phyloP scores from a whole-genome alignment of 495 filamentous ascomycete genomes.

The Cairneyella variabilis region DNA sequence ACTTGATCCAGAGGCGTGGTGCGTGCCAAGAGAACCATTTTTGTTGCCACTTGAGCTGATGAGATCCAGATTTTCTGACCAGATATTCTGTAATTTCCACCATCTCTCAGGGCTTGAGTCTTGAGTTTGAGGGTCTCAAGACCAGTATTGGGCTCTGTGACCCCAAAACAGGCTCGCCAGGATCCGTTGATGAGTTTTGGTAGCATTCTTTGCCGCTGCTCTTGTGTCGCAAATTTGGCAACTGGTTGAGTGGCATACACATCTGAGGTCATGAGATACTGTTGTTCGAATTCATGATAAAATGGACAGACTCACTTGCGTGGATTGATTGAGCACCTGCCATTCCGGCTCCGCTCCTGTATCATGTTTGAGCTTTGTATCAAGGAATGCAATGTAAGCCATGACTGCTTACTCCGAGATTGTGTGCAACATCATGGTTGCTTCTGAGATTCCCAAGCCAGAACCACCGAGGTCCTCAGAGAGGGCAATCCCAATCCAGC shows the following conservation, averaged over 20 bases:
- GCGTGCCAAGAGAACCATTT: constrained; percentile 75
- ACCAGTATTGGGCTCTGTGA: constrained; percentile 67
- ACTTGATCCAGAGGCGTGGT: constrained; percentile 65
- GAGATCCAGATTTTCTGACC: constrained; percentile 87
- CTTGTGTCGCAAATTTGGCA: constrained; percentile 60
- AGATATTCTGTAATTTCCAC: constrained; percentile 53
- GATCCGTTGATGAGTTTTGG: constrained; percentile 65
- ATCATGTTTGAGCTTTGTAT: neutral
- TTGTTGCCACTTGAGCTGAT: constrained; percentile 69
- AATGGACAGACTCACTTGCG: constrained; percentile 41
- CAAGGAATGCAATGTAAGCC: neutral
- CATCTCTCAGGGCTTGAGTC: constrained; percentile 52
- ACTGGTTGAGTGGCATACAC: constrained; percentile 78
- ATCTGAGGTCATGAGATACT: constrained; percentile 21
- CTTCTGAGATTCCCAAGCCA: constrained; percentile 74
- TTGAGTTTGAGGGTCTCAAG: constrained; percentile 67
- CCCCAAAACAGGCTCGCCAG: constrained; percentile 69
- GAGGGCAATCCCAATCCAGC: constrained; percentile 80
- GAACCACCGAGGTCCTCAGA: constrained; percentile 69
- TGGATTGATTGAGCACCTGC: constrained; percentile 75
- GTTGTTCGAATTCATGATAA: neutral
- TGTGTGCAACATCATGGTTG: constrained; percentile 82
- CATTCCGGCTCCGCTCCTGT: constrained; percentile 64
- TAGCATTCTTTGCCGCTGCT: constrained; percentile 58
- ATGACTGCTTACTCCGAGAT: constrained; percentile 55